A percentile compares a stretch with the other conserved stretches of the same genome.
Evolutionary conservation across 2,329 filamentous ascomycete species (phyloP).

Genomic region (Cladobotryum mycophilum): DNA sequence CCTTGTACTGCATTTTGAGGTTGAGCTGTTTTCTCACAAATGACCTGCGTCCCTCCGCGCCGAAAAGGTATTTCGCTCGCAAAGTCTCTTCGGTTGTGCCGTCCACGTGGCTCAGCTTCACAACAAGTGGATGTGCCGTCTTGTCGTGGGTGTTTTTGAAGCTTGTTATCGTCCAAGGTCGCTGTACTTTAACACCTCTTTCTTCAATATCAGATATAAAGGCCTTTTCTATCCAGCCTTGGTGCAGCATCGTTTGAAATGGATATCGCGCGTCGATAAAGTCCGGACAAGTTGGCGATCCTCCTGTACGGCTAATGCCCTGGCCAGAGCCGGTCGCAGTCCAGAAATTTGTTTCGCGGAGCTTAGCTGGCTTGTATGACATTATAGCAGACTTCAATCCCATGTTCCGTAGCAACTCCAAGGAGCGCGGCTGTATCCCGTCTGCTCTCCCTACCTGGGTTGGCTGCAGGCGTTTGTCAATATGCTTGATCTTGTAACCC

Average conservation of each 20-base stretch:
- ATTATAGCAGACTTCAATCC: slow-evolving; percentile 83
- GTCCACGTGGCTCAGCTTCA: slow-evolving; percentile 70
- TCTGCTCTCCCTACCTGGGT: slow-evolving; percentile 82
- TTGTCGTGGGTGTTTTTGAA: slow-evolving; percentile 52
- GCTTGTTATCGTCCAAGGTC: slow-evolving; percentile 59
- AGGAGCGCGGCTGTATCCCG: slow-evolving; percentile 82
- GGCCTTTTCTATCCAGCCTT: slow-evolving; percentile 64
- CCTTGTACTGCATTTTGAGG: slow-evolving; percentile 65
- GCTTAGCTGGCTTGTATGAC: slow-evolving; percentile 78
- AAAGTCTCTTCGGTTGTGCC: slow-evolving; percentile 62
- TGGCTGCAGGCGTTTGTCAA: slow-evolving; percentile 82
- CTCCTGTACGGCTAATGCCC: slow-evolving; percentile 59
- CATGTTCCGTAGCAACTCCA: slow-evolving; percentile 84
- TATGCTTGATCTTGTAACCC: slow-evolving; percentile 93
- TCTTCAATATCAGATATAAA: slow-evolving; percentile 61
- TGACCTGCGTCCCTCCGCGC: slow-evolving; percentile 64
- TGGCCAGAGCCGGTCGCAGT: slow-evolving; percentile 50
- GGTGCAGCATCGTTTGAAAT: slow-evolving; percentile 65
- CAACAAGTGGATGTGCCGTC: slow-evolving; percentile 69
- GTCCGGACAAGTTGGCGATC: slow-evolving; percentile 81
- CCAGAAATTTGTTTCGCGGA: slow-evolving; percentile 74
- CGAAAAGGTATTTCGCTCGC: slow-evolving; percentile 63
- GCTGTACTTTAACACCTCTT: slow-evolving; percentile 53
- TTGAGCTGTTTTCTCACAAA: slow-evolving; percentile 57
- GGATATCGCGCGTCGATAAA: slow-evolving; percentile 71